Evolutionary conservation across 2,329 filamentous ascomycete species (phyloP), one percentile per base, ranked within the genome.

Genomic region (Endothia cerciana): DNA sequence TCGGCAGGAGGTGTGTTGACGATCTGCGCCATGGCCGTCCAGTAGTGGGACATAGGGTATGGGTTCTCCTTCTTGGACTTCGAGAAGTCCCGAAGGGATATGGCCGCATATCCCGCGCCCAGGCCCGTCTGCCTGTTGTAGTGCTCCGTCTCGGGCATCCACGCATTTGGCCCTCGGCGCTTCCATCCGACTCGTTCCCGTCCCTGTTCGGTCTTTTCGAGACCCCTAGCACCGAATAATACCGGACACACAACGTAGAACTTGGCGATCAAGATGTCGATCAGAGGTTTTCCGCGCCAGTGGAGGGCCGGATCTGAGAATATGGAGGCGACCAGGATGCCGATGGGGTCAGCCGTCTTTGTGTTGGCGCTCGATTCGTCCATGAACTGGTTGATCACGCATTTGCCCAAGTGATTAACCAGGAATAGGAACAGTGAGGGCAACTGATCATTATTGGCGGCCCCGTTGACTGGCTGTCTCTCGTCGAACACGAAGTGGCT

Each of bases 71-170:
- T 88, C 47, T 82, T 81, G 1, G 89, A 86, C 69, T 86, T 89
- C 69, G 86, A 87, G 74, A 96, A 97, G 75, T 96, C 92, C 58
- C 94, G 89, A 10, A 97, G 82, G 1, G 92, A 88, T 45, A 98
- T 83, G 1, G 94, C 88, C 0, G 93, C 92, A 74, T 91, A 99
- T 0, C 94, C 94, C 3, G 91, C 90, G 1, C 89, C 93, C 0
- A 97, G 82, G 0, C 93, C 94, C 4, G 87, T 89, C 90, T 97
- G 94, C 66, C 91, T 87, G 74, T 94, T 90, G 71, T 87, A 87
- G 77, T 97, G 93, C n/a, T 81, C 80, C 74, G 93, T 88, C 71
- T 91, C 89, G 1, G 83, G 79, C 66, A 91, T 82, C 81, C 85
- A 94, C 7, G 79, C 78, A 6, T 83, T 82, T 30, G 59, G 45